These are phyloP conservation scores for Colletotrichum falcatum DNA, from an alignment of 2,329 filamentous ascomycete species.

Conservation along the genomic window DNA sequence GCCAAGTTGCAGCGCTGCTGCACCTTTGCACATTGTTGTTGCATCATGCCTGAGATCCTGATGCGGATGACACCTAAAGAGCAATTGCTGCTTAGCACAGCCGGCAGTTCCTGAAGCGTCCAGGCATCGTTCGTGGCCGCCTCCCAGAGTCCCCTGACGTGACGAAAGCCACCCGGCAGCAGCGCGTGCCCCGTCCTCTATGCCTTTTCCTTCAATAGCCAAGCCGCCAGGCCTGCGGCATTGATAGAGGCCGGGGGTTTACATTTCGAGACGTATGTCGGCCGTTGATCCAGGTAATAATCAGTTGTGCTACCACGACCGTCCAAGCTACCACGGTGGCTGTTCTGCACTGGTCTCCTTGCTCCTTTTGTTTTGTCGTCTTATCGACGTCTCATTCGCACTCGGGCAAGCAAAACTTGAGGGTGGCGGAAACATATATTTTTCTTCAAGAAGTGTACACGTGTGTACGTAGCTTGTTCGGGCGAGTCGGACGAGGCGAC, in stretches of 20 bases:
- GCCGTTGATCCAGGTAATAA: slow-evolving; percentile 8
- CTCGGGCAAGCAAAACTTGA: background rate
- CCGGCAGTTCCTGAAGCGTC: background rate
- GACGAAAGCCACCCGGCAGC: slow-evolving; percentile 11
- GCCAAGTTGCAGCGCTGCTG: slow-evolving; percentile 4
- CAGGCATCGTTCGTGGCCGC: background rate
- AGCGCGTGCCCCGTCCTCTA: slow-evolving; percentile 9
- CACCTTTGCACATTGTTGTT: slow-evolving; percentile 25
- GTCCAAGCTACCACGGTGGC: too few species aligned
- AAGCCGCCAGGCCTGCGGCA: slow-evolving; percentile 1
- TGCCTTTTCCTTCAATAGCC: background rate
- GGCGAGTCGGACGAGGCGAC: slow-evolving; percentile 37
- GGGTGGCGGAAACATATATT: slow-evolving; percentile 18
- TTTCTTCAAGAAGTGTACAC: background rate
- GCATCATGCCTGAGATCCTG: slow-evolving; percentile 10
- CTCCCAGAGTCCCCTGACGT: slow-evolving; percentile 7
- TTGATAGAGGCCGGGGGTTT: background rate
- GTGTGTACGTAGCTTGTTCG: slow-evolving; percentile 17
- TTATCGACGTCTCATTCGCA: background rate
- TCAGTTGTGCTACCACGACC: slow-evolving; percentile 1
- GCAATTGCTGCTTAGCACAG: slow-evolving; percentile 5
- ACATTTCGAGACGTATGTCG: slow-evolving; percentile 1
- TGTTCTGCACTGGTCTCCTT: background rate
- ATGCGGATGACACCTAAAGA: background rate
- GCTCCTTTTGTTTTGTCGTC: background rate